Evolutionary conservation across 2,329 filamentous ascomycete genomes (phyloP), one percentile per base, ranked within the genome.

Genomic region (Penicillium vulpinum): DNA sequence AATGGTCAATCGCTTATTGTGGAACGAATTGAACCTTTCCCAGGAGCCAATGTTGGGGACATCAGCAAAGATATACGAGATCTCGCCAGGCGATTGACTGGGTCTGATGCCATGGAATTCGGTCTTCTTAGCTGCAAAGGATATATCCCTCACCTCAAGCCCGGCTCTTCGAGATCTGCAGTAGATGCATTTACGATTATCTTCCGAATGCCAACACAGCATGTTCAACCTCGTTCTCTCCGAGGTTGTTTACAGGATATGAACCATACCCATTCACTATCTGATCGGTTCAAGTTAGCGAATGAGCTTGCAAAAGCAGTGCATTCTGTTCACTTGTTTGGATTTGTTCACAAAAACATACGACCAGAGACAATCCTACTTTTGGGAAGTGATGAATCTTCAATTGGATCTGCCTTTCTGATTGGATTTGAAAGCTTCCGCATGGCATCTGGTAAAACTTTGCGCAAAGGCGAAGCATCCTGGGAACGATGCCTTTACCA

Each of bases 401-500:
- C 18, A 0, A 45, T 75, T 0, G 67, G 67, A 3, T 58, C 58
- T 0, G 61, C 68, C 2, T 81, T 76, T 47, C 72, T 83, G 0
- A 58, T 80, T 6, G 80, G 81, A 0, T 82, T 82, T 54, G 22
- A 18, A 5, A 43, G 22, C 22, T 43, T 43, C 15, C 40, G 40
- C 24, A 18, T 43, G 5, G 40, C 40, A 15, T 43, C 40, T 28
- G 22, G 40, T 10, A 74, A 80, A 44, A 65, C 67, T 0, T 70
- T 82, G 45, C 75, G 79, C 2, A 51, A 46, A 0, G 70, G 62
- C 0, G 40, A 58, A 4, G 5, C 62, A 61, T 1, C 22, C 48
- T 1, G 77, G 77, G 0, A 79, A 83, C 59, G 52, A 52, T 1
- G 63, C 58, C 1, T 85, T 0, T 85, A 84, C 58, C 75, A 78